phyloP scores from a whole-genome alignment of 108 stramenopile species.

The Nannochloropsis salina region DNA sequence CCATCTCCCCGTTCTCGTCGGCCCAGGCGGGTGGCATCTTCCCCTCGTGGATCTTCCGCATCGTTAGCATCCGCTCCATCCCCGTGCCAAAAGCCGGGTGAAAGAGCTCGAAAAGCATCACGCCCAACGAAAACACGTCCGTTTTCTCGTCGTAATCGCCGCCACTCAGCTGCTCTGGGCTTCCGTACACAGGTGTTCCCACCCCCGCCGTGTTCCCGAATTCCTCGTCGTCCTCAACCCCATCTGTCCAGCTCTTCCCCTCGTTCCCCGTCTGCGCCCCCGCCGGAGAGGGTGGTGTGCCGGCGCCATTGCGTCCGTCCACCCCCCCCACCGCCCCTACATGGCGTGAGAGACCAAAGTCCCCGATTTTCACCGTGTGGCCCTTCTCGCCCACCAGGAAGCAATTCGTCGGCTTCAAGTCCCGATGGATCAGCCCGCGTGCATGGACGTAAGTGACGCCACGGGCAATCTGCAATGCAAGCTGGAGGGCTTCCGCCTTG shows the following conservation, averaged over 20 bases:
- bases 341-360: constrained; percentile 68
- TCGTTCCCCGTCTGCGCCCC: neutral
- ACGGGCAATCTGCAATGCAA: constrained; percentile 68
- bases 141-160: constrained; percentile 72
- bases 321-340: neutral
- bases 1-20: neutral
- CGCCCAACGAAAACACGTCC: constrained; percentile 83
- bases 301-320: neutral
- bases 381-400: constrained; percentile 46
- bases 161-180: constrained; percentile 74
- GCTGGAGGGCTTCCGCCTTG: constrained; percentile 63
- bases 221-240: constrained; percentile 29
- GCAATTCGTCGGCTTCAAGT: constrained; percentile 68
- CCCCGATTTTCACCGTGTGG: constrained; percentile 79
- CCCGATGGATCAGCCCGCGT: constrained; percentile 76
- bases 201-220: constrained; percentile 70
- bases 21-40: neutral
- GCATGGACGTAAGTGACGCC: constrained; percentile 75
- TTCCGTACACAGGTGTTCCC: constrained; percentile 87
- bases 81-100: constrained; percentile 70
- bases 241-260: neutral
- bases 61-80: constrained; percentile 63
- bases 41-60: constrained; percentile 27
- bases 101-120: constrained; percentile 85
- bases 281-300: neutral